Evolutionary conservation across 2,329 filamentous ascomycete species (phyloP), one percentile per base, ranked within the genome.

Genomic region (Orbilia ellipsospora): DNA sequence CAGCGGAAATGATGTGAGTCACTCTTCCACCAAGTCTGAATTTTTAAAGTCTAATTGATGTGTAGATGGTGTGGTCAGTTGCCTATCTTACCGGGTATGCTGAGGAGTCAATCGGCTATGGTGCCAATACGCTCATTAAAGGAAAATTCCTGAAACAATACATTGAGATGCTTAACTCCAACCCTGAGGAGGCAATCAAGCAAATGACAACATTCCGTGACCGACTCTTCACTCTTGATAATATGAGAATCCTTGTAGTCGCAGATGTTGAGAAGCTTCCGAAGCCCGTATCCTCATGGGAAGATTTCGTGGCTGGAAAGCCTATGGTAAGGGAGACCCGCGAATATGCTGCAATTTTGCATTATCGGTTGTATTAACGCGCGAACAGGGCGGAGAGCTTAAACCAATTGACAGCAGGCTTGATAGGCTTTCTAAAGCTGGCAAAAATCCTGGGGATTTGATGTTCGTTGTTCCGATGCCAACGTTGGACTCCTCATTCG

Each of bases 401-500:
- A 70, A 73, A n/a, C 77, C 78, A 8, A 74, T 80, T 16, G 79
- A 80, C 45, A 68, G 65, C 16, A 74, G 78, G 7, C 86, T 87
- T 61, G 87, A 88, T 45, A 86, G 93, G n/a, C 88, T 97, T 65
- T 96, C 89, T 77, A 85, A 88, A 0, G 89, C 92, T 65, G 95
- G 93, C 15, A 86, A 87, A 63, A 88, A 88, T 5, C 91, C 94
- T 0, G 95, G 95, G 13, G 87, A 88, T 4, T 86, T 91, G 42
- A 88, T 90, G 36, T 90, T 92, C 78, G 87, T 99, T 64, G 88
- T 98, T 20, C 93, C 95, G 15, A 95, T 99, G 89, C 89, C 92
- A 0, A 91, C 93, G 0, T 90, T 97, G 61, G 95, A 99, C 83
- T 96, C 92, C 51, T 97, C 94, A 0, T 98, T 93, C 83, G 90